A percentile compares a stretch with the other conserved stretches of the same genome.
Evolutionary conservation across 495 filamentous ascomycete species (phyloP).

Genomic region (Aspergillus bertholletiae): DNA sequence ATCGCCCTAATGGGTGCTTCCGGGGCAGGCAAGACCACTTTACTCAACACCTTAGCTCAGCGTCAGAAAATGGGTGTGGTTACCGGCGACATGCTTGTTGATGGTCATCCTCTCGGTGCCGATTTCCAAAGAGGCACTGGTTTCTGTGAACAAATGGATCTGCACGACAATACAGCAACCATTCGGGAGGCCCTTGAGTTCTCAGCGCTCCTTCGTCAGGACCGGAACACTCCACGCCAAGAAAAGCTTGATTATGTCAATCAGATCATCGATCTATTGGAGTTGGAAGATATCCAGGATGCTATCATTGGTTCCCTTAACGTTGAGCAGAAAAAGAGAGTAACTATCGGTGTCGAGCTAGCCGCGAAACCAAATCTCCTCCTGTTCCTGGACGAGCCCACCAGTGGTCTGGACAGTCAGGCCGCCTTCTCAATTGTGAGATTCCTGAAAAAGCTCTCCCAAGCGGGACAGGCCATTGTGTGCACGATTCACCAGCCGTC

Average conservation of each 20-base stretch:
- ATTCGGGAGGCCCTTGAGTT: constrained; percentile 67
- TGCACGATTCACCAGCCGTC: constrained; percentile 84
- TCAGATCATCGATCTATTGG: constrained; percentile 57
- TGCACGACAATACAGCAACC: constrained; percentile 67
- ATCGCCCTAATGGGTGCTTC: constrained; percentile 81
- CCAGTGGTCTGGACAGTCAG: constrained; percentile 80
- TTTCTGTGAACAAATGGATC: constrained; percentile 84
- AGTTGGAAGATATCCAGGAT: constrained; percentile 53
- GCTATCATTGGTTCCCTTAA: constrained; percentile 53
- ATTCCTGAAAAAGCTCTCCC: constrained; percentile 79
- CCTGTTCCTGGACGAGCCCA: constrained; percentile 81
- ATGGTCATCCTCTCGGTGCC: constrained; percentile 61
- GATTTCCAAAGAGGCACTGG: constrained; percentile 81
- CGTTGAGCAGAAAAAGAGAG: constrained; percentile 66
- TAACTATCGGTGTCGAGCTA: constrained; percentile 91
- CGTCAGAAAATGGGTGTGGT: constrained; percentile 71
- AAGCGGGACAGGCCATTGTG: constrained; percentile 70
- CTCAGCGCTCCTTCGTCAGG: constrained; percentile 62
- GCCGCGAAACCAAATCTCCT: constrained; percentile 80
- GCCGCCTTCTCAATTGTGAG: constrained; percentile 78
- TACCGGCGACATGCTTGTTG: constrained; percentile 71
- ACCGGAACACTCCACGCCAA: constrained; percentile 39
- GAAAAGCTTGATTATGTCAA: constrained; percentile 62
- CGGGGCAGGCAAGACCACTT: constrained; percentile 79
- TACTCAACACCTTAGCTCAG: constrained; percentile 73